Base-by-base conservation (phyloP, 768 basidiomycete genomes). In the Pleurotus pulmonarius region DNA sequence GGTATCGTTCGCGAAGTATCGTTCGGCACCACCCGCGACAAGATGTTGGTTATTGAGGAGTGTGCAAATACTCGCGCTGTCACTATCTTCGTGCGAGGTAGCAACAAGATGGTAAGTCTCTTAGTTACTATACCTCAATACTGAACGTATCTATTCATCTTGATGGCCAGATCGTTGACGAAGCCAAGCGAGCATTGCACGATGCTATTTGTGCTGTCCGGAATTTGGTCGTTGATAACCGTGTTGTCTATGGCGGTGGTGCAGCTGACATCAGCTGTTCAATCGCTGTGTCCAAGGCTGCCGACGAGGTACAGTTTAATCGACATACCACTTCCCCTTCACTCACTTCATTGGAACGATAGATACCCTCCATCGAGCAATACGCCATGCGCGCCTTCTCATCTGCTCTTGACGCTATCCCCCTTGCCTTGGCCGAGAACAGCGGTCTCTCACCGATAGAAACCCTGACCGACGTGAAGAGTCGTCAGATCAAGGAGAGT, bases 331-430 rank as follows among this genome's bases (percentile, higher is more conserved):
- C 29, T 11, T 9, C 29, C 9, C 29, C 29, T 1, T 34, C 29
- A 34, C 11, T 34, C 9, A 34, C 29, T 34, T 37, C 49, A 6
- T 37, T 16, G 18, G 22, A n/a, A 49, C 22, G 25, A 22, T 56
- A 94, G 92, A 96, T 97, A 61, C 88, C 97, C 1, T 83, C 93
- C 25, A 98, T 99, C 65, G 97, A 99, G 73, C 97, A 99, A 77
- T 99, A 99, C 67, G 97, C 97, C 2, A 98, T 99, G 95, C 88
- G 96, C 48, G 95, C 97, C n/a, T 99, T 98, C 69, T 83, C 97
- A 3, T 90, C 92, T 34, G 96, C 97, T 12, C 77, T 99, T 6
- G 97, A 99, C 65, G 83, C 94, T n/a, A 75, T 98, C 48, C 97
- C 97, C 3, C 83, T 99, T 11, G 97, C 97, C 3, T 80, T 99